phyloP scores from a whole-genome alignment of 129 eudicot species.

The Erigeron canadensis region DNA sequence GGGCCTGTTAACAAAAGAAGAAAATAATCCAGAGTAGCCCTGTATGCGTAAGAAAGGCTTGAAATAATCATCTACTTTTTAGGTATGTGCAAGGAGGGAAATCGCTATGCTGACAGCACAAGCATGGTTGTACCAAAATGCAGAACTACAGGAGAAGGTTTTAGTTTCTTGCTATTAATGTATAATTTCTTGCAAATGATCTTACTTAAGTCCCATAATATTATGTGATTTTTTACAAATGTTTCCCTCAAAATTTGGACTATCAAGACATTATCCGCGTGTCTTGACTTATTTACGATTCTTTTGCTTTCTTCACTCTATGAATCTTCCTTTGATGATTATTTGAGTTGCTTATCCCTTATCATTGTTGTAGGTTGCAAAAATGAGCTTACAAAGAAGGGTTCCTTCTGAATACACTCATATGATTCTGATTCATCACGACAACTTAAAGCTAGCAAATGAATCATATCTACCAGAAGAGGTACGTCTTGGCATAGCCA shows the following conservation, averaged over 20 bases:
- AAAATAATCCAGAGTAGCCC: not conserved
- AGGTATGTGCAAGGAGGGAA: constrained; percentile 73
- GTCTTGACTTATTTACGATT: not conserved
- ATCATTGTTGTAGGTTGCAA: constrained; percentile 50
- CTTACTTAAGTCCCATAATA: not conserved
- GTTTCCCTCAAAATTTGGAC: not conserved
- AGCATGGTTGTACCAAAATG: constrained; percentile 74
- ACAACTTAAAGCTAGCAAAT: constrained; percentile 35
- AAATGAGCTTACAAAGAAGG: constrained; percentile 68
- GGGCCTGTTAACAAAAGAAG: not conserved
- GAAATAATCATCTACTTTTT: constrained; percentile 4
- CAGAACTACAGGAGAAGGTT: constrained; percentile 71
- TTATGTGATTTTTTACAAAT: not conserved
- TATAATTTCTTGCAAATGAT: not conserved
- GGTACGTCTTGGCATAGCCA: constrained; percentile 44
- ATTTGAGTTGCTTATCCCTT: not conserved
- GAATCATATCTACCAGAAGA: constrained; percentile 36
- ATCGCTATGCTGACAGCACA: constrained; percentile 60
- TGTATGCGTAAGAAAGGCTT: not conserved
- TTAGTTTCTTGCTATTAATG: constrained; percentile 8
- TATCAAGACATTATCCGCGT: not conserved
- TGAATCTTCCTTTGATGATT: not conserved
- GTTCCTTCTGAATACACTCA: constrained; percentile 76
- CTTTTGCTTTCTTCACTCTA: not conserved
- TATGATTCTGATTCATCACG: constrained; percentile 55